Evolutionary conservation across 139 green algal species (phyloP).

Genomic region (Chara braunii): DNA sequence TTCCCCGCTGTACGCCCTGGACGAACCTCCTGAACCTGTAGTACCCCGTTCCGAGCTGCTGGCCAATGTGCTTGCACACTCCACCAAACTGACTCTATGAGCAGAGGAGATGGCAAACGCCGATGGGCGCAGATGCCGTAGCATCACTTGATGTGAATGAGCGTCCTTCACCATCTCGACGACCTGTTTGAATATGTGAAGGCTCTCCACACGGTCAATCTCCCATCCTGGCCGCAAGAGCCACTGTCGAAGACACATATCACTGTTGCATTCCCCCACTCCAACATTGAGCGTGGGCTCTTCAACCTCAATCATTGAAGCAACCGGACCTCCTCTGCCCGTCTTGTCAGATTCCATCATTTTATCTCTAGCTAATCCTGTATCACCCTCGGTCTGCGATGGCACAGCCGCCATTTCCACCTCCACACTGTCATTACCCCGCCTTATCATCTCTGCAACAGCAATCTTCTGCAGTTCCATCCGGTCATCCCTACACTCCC

Average conservation of each 20-base stretch:
- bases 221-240: not conserved
- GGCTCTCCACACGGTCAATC: constrained; percentile 16
- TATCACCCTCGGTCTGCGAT: not conserved
- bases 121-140: constrained; percentile 8
- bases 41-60: too few species aligned
- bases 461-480: too few species aligned
- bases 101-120: constrained; percentile 4
- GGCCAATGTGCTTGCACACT: too few species aligned
- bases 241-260: constrained; percentile 31
- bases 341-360: not conserved
- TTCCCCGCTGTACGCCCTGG: too few species aligned
- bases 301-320: not conserved
- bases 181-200: constrained; percentile 33
- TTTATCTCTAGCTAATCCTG: not conserved
- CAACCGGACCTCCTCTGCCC: not conserved
- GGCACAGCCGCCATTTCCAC: not conserved
- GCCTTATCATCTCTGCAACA: not conserved
- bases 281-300: not conserved
- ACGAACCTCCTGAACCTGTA: too few species aligned
- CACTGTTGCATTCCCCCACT: constrained; percentile 1
- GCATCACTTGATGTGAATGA: not conserved
- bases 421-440: not conserved
- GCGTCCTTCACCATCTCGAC: constrained; percentile 18
- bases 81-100: constrained; percentile 10
- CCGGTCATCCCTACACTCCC: too few species aligned